These are phyloP conservation scores for Fusarium redolens DNA, from an alignment of 2,329 filamentous ascomycete species.

Conservation along the genomic window DNA sequence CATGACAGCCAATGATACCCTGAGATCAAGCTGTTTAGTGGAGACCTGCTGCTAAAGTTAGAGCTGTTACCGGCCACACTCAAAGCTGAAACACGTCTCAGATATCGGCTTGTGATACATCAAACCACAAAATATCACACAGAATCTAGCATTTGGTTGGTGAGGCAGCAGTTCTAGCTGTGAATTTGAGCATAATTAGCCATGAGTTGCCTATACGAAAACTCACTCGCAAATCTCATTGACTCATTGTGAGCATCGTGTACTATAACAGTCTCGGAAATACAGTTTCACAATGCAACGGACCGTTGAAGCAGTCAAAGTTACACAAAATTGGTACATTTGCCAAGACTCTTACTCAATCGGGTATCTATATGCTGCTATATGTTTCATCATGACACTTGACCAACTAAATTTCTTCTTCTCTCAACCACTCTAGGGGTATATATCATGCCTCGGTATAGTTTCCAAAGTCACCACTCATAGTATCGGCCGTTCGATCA, in stretches of 20 bases:
- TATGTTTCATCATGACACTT: conserved; percentile 7
- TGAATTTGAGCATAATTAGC: neutral
- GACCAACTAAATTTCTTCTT: neutral
- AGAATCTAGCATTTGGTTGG: neutral
- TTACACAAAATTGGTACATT: neutral
- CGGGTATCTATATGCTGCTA: conserved; percentile 27
- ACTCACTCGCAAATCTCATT: neutral
- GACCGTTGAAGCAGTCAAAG: neutral
- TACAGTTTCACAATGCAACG: conserved; percentile 7
- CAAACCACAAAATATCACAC: neutral
- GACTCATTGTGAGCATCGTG: neutral
- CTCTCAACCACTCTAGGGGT: neutral
- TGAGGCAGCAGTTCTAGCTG: neutral
- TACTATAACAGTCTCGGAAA: neutral
- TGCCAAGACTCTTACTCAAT: conserved; percentile 5
- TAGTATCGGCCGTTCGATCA: neutral
- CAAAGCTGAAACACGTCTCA: conserved; percentile 41
- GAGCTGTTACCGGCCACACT: conserved; percentile 17
- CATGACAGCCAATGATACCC: conserved; percentile 2
- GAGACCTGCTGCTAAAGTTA: conserved; percentile 23
- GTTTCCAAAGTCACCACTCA: neutral
- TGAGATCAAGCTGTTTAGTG: conserved; percentile 18
- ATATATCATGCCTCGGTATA: conserved; percentile 2
- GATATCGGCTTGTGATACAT: conserved; percentile 35
- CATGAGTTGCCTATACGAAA: neutral